Evolutionary conservation across 768 basidiomycete species (phyloP).

Genomic region (Leccinum longicurvipes): DNA sequence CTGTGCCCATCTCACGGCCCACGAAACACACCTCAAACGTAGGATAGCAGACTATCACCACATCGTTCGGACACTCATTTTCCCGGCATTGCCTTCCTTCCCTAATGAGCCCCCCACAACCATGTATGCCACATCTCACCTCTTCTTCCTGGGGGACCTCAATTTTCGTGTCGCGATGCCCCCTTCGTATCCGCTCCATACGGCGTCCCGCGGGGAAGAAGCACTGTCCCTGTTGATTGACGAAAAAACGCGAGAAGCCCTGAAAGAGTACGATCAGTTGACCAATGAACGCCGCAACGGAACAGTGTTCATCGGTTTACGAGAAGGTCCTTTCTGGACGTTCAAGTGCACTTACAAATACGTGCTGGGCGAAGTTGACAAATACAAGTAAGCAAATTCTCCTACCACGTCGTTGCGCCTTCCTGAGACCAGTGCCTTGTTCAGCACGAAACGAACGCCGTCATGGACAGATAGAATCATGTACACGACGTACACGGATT

Average conservation of each 20-base stretch:
- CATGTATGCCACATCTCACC: constrained; percentile 82
- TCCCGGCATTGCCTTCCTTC: constrained; percentile 49
- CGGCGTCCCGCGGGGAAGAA: constrained; percentile 35
- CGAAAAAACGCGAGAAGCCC: constrained; percentile 50
- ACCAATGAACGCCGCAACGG: constrained; percentile 59
- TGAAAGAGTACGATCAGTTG: constrained; percentile 76
- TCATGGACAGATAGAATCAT: constrained; percentile 94
- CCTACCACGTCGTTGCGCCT: background rate
- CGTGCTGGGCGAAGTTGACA: constrained; percentile 73
- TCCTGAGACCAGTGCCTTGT: constrained; percentile 4
- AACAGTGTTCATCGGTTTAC: constrained; percentile 65
- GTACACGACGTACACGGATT: constrained; percentile 74
- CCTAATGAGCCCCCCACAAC: constrained; percentile 45
- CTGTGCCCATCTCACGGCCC: constrained; percentile 87
- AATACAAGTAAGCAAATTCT: constrained; percentile 58
- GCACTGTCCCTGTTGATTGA: constrained; percentile 41
- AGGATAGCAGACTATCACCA: constrained; percentile 78
- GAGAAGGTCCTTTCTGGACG: constrained; percentile 83
- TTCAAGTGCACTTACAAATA: constrained; percentile 96
- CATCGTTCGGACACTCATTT: constrained; percentile 79
- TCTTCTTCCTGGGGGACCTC: constrained; percentile 92
- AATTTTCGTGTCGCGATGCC: constrained; percentile 85
- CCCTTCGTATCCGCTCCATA: constrained; percentile 44
- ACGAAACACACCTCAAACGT: constrained; percentile 57
- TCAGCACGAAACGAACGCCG: constrained; percentile 67